Conservation (phyloP, 148 eudicot genomes). For the Vaccinium darrowii region DNA sequence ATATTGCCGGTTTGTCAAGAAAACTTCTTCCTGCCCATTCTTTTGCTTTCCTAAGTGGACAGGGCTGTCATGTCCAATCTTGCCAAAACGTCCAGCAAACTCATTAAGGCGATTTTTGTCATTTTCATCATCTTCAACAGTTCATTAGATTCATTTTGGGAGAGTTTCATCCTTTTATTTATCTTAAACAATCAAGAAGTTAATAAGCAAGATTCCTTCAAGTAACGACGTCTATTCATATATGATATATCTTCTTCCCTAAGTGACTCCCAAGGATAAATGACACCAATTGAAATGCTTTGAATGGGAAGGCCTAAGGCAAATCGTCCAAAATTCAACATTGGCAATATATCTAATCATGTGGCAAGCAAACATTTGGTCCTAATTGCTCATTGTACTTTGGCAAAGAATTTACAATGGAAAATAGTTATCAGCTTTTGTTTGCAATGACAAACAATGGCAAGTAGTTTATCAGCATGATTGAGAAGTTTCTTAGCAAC, state of each 20-base stretch:
- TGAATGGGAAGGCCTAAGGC: neutral
- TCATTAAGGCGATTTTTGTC: neutral
- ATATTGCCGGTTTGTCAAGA: neutral
- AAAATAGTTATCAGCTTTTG: neutral
- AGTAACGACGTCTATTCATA: neutral
- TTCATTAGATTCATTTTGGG: neutral
- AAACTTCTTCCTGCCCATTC: neutral
- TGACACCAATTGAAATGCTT: neutral
- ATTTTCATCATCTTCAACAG: neutral
- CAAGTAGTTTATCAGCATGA: neutral
- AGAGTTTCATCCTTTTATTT: neutral
- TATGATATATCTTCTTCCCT: constrained; percentile 1
- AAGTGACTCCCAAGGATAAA: neutral
- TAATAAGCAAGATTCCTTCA: neutral
- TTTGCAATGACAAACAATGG: neutral
- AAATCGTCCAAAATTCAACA: neutral
- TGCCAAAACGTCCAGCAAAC: neutral
- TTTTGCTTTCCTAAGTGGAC: neutral
- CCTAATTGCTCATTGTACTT: neutral
- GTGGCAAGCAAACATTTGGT: neutral
- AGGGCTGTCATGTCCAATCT: neutral
- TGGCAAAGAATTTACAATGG: neutral
- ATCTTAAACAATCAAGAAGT: neutral
- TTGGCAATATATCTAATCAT: neutral
- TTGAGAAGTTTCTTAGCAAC: neutral